A percentile compares a stretch with the other conserved stretches of the same genome.
Evolutionary conservation across 768 basidiomycete genomes (phyloP).

Genomic region (Russula brevipes): DNA sequence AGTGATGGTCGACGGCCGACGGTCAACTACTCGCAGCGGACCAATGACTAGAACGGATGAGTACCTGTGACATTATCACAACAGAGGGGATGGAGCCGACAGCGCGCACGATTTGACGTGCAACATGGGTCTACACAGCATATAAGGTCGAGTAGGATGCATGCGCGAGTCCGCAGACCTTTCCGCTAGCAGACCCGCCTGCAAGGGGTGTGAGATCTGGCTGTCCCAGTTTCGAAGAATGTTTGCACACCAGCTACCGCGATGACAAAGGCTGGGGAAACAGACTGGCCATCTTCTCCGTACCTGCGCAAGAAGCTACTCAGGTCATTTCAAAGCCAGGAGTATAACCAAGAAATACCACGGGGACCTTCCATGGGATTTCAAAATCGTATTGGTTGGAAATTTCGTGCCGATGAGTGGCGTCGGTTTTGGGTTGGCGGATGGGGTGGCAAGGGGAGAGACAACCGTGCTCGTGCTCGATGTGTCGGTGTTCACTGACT

Average conservation of each 20-base stretch:
- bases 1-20: neutral
- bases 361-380: conserved; percentile 80
- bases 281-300: conserved; percentile 62
- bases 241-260: conserved; percentile 62
- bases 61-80: conserved; percentile 84
- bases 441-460: conserved; percentile 20
- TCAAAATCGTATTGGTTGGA: conserved; percentile 71
- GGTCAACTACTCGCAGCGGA: neutral
- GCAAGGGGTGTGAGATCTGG: neutral
- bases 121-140: conserved; percentile 68
- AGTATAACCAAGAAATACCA: conserved; percentile 45
- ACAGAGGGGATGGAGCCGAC: conserved; percentile 84
- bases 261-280: conserved; percentile 75
- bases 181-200: conserved; percentile 83
- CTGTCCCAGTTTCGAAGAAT: neutral
- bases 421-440: conserved; percentile 5
- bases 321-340: conserved; percentile 15
- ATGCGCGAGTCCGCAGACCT: conserved; percentile 41
- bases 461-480: conserved; percentile 5
- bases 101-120: conserved; percentile 70
- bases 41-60: neutral
- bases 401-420: conserved; percentile 24
- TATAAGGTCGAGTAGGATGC: conserved; percentile 7
- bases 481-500: conserved; percentile 8
- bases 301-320: conserved; percentile 49